Evolutionary conservation across 2,329 filamentous ascomycete genomes (phyloP), one percentile per base, ranked within the genome.

Genomic region (Beauveria bassiana): DNA sequence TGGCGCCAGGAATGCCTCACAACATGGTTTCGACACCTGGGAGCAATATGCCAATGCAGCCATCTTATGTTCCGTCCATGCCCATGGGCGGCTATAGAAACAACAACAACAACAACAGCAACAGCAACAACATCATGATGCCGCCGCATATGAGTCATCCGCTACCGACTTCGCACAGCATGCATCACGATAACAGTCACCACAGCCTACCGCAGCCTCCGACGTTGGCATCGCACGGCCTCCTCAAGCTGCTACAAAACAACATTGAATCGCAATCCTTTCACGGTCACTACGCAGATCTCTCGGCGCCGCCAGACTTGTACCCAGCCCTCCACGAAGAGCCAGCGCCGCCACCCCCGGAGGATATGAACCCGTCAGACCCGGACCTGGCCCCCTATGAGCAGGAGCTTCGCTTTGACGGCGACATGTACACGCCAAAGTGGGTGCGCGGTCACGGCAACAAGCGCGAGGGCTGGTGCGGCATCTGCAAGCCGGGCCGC

Each of bases 381-480:
- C 87, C 88, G 1, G 88, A 91, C 63, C 77, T 93, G 70, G 79
- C 88, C 12, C 90, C 90, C 6, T 88, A 90, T 65, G 89, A 93
- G 73, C 90, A 93, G 70, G 87, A 89, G 66, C 76, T 92, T 63
- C 83, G 91, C 53, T 96, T 92, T 68, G 86, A 87, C 58, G 89
- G 89, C 54, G 91, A 96, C 69, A 74, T 95, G 61, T 95, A 95
- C 76, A 93, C 90, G 1, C 90, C 91, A 1, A 82, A 81, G 67
- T 96, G 90, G 89, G 88, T 95, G 22, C 87, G 91, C 42, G 91
- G 91, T 24, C 89, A 93, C 65, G 90, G 91, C 28, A 92, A 92
- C 75, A 92, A 93, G 78, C 87, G 91, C 47, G 90, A 93, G 73
- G 91, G 91, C 3, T 96, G 91, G 90, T 96, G 91, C 69, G 90